phyloP scores from a whole-genome alignment of 371 early-diverging fungal species.

The Massospora cicadina region DNA sequence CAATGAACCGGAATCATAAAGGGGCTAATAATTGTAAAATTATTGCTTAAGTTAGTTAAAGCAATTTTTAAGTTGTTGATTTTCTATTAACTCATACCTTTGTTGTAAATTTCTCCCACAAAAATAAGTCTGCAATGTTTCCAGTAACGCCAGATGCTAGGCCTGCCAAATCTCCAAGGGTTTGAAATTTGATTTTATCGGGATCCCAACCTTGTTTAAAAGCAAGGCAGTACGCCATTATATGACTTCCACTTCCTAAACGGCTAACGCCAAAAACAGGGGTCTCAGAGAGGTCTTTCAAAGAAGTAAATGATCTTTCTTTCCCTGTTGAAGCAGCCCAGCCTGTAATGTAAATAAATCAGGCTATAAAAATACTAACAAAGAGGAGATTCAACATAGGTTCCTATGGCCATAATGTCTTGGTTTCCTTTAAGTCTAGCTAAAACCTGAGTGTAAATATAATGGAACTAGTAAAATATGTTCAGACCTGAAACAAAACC shows the following conservation, averaged over 20 bases:
- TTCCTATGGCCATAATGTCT: constrained; percentile 1
- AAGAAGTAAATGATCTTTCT: not conserved
- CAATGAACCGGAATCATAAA: not conserved
- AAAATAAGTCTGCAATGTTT: constrained; percentile 1
- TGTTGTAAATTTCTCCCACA: constrained; percentile 3
- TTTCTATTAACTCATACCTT: not conserved
- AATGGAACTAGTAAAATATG: not conserved
- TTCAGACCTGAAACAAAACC: constrained; percentile 4
- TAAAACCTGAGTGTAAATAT: not conserved
- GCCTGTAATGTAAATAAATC: not conserved
- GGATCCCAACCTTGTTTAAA: not conserved
- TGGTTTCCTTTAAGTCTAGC: constrained; percentile 3
- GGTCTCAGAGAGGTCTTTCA: not conserved
- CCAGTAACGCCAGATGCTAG: not conserved
- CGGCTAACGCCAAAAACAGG: constrained; percentile 3
- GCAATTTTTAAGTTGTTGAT: too few relatives aligned
- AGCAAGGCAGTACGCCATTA: not conserved
- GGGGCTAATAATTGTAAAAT: too few relatives aligned
- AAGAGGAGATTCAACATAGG: constrained; percentile 1
- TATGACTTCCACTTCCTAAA: constrained; percentile 3
- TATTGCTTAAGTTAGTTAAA: too few relatives aligned
- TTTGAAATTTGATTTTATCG: not conserved
- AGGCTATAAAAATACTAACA: not conserved
- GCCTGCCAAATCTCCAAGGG: not conserved
- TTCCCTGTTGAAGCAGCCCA: constrained; percentile 8